Base-by-base conservation (phyloP, 2,329 filamentous ascomycete species). In the Venturia oleaginea region DNA sequence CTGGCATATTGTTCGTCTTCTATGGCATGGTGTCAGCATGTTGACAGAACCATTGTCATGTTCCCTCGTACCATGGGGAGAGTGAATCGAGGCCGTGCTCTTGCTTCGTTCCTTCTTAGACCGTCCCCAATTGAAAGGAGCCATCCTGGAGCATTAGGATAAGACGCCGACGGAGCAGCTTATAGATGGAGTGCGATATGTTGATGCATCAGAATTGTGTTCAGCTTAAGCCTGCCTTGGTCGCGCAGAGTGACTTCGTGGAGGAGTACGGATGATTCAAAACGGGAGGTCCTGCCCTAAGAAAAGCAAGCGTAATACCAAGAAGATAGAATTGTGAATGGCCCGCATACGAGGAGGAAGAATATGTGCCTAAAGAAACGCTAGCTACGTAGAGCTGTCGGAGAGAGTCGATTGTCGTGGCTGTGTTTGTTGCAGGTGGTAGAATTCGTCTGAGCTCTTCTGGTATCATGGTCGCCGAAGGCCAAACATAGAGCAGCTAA, bases 51-150 rank as follows among this genome's bases (percentile, higher is more conserved):
- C 3, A 19, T 19, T 30, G 22, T 19, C 22, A 17, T 32, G 30
- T 57, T 57, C 19, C 27, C 24, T 13, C 27, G 19, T 34, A 57
- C 51, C 51, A 30, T 27, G 11, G 46, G 46, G 46, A 34, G 27
- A 34, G 17, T 19, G 19, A 17, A 32, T 57, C 30, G 51, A 57
- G 51, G 30, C 15, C 30, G 51, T 57, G 46, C 46, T 51, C 46
- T 51, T 51, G 46, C 51, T 34, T 57, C 27, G 51, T 19, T 57
- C 30, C 30, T 57, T 57, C 51, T 57, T 57, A 13, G 46, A 51
- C 4, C 46, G 46, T 27, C 51, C 51, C 51, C 30, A 57, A 5
- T 30, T 55, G 51, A 57, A 57, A 32, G 51, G 51, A n/a, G 51
- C 51, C 51, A 57, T 57, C 51, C 30, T 57, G 24, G 19, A 34